Base-by-base conservation (phyloP, 768 basidiomycete genomes). In the Hygrophorus pudorinus region DNA sequence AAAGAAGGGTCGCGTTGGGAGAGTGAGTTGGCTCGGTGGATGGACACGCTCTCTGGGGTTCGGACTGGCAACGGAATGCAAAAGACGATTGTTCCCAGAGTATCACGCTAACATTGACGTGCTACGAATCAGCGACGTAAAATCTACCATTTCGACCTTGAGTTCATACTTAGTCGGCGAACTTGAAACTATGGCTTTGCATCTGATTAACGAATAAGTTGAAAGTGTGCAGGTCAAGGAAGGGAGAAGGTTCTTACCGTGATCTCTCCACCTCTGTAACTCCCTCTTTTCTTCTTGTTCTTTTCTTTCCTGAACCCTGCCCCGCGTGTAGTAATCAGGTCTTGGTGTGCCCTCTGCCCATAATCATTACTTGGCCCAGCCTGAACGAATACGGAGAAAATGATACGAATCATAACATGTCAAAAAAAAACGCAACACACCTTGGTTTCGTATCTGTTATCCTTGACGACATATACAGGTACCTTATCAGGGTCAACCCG, bases 271-370 rank as follows among this genome's bases (percentile, higher is more conserved):
- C 94, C 92, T 36, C 78, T 76, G 63, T 97, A 97, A 48, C 84
- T 90, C 2, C 92, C 94, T 54, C 86, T 71, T 67, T 99, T 99
- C 68, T 98, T 98, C 78, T 98, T 99, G 68, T 96, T 97, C 66
- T 99, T 99, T 72, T 96, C 94, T 64, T 98, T 99, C 44, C 91
- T 76, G 71, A 99, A 99, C 2, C 90, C 90, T 38, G 87, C 84
- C 2, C 94, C 94, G 1, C 92, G 78, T 2, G 94, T 98, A 20
- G 92, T 86, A 50, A 94, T 84, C 49, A 99, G 67, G 62, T 98
- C 96, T 31, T 74, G 71, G 51, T 81, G 79, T 0, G 94, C 94
- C 44, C 72, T 74, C 24, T 79, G 81, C 14, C 94, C 94, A 53
- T 99, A 99, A 58, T 98, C 96, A 49, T 81, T 81, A 17, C 51